Base-by-base conservation (phyloP, 345 rosid genomes). In the Rhodomyrtus tomentosa region DNA sequence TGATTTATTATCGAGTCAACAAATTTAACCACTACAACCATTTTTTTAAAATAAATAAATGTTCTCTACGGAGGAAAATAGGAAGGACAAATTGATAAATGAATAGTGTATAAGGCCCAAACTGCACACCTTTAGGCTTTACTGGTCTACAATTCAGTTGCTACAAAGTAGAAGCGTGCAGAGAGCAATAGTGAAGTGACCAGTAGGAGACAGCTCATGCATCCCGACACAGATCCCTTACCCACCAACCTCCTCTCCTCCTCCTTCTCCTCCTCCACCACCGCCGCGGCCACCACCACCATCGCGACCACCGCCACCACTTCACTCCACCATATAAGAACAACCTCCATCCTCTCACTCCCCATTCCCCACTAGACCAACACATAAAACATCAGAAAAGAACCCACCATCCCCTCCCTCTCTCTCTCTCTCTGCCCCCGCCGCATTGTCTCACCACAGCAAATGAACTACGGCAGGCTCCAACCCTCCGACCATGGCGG, bases 391-490 rank as follows among this genome's bases (percentile, higher is more conserved):
- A 8, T 4, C 25, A 68, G 45, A 7, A 36, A 68, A 9, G 76
- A 68, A 68, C 45, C 45, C 45, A 68, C 4, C 76, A 68, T 53
- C 24, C 76, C 55, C 55, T 29, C 55, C 5, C 74, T 83, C 82
- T 16, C 84, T 49, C 85, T 29, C 73, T 62, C 48, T 49, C 76
- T 10, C 80, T 10, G 20, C n/a, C 11, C n/a, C 29, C 85, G 20
- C 85, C 7, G 13, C 20, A 27, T 50, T 27, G 58, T 54, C 48
- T 54, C 29, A 58, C 58, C 50, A 2, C 38, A 6, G 49, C 20
- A 50, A 81, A 92, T 92, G 86, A 73, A 55, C 83, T 84, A 84
- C 32, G 91, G 91, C 53, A 83, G 88, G 83, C 89, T 90, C 55
- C 88, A 72, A 8, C 84, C 83, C 27, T 82, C 86, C 45, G 91